Conservation (phyloP, 2,329 filamentous ascomycete genomes). For the Ophiocordyceps camponoti-floridani region DNA sequence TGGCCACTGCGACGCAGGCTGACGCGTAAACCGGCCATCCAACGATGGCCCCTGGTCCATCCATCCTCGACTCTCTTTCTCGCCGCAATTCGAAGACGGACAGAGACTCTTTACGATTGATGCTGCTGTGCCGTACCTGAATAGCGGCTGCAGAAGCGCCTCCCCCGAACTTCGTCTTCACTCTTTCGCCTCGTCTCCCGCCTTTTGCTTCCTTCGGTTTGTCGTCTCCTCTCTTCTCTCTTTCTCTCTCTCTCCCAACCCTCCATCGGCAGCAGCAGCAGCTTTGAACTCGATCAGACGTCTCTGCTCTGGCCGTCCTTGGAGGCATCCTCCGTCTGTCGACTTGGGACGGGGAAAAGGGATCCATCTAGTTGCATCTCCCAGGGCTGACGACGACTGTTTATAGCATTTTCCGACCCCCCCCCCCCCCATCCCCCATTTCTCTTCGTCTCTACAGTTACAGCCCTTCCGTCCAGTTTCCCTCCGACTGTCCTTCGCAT, state of each 20-base stretch:
- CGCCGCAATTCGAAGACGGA: not conserved
- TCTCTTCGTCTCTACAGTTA: no score
- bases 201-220: no score
- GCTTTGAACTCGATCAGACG: not conserved
- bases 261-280: not conserved
- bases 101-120: not conserved
- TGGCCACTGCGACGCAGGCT: conserved; percentile 13
- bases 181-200: not conserved
- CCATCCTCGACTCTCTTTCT: not conserved
- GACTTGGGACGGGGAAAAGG: not conserved
- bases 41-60: not conserved
- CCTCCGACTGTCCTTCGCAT: not conserved
- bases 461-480: not conserved
- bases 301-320: not conserved
- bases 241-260: not conserved
- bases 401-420: not conserved
- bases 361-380: no score
- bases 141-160: not conserved
- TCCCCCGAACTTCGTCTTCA: not conserved
- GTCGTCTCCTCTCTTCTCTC: not conserved
- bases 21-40: conserved; percentile 19
- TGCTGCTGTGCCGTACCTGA: not conserved
- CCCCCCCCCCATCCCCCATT: no score
- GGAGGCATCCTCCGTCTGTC: conserved; percentile 1
- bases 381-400: conserved; percentile 4